Conservation (phyloP, 176 grass and related monocot genomes). For the maize (Zea mays) region DNA sequence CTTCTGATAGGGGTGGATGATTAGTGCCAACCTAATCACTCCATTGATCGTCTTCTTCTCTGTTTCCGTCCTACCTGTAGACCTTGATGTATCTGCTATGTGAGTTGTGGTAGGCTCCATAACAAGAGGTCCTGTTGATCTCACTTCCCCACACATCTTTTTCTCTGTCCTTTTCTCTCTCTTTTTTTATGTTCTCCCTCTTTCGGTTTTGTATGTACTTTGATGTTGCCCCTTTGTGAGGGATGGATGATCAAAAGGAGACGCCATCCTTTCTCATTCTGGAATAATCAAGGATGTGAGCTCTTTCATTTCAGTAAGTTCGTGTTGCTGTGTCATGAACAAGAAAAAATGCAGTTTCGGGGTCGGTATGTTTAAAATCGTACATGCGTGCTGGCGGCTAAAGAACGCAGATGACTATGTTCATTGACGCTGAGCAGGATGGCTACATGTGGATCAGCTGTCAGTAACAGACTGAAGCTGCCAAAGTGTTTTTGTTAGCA, state of each 20-base stretch:
- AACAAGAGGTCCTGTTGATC: conserved; percentile 33
- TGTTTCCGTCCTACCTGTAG: neutral
- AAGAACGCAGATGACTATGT: neutral
- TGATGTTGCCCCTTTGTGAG: conserved; percentile 10
- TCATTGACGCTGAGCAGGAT: neutral
- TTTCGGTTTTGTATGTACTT: conserved; percentile 22
- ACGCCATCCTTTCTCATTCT: conserved; percentile 12
- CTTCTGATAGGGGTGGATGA: conserved; percentile 6
- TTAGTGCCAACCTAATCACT: conserved; percentile 21
- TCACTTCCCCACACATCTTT: conserved; percentile 4
- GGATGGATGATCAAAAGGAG: conserved; percentile 38
- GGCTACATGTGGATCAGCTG: neutral
- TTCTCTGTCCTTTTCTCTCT: neutral
- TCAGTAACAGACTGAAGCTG: neutral
- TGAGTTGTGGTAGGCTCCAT: conserved; percentile 44
- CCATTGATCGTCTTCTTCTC: neutral
- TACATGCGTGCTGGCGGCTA: no score
- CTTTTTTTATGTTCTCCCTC: no score
- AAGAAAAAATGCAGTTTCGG: neutral
- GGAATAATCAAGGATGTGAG: conserved; percentile 31
- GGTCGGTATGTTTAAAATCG: neutral
- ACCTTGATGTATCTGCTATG: conserved; percentile 25
- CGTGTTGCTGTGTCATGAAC: neutral
- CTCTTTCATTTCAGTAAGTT: neutral
- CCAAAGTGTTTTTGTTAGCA: neutral